Percentiles rank a stretch among this genome's conserved stretches.
Conservation (phyloP, 2,329 filamentous ascomycete species). For the Allantophomopsis lycopodina region DNA sequence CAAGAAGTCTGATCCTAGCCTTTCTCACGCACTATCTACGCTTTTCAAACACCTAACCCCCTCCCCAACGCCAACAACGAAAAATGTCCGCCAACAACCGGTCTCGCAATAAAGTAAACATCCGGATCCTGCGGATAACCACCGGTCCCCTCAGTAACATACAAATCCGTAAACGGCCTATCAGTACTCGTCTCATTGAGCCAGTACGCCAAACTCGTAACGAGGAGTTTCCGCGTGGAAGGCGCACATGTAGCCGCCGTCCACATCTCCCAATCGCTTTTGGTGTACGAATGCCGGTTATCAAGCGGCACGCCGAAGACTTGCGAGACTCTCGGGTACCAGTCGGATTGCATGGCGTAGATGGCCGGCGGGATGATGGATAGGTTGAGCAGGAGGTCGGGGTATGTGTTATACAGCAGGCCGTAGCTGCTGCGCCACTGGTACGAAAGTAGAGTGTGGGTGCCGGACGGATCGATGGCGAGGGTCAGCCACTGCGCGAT, state of each 20-base stretch:
- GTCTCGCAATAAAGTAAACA: too few species aligned
- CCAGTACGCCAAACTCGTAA: constrained; percentile 52
- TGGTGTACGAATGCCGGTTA: constrained; percentile 56
- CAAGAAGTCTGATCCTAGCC: too few species aligned
- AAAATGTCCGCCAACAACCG: too few species aligned
- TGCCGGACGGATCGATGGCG: constrained; percentile 55
- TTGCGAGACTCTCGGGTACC: constrained; percentile 51
- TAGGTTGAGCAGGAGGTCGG: constrained; percentile 55
- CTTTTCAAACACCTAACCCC: too few species aligned
- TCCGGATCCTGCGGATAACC: too few species aligned
- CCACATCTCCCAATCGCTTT: constrained; percentile 65
- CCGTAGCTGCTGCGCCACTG: constrained; percentile 76
- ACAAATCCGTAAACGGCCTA: constrained; percentile 52
- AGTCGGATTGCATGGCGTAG: constrained; percentile 47
- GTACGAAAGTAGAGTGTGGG: constrained; percentile 66
- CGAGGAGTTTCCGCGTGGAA: constrained; percentile 41
- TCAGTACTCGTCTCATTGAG: constrained; percentile 53
- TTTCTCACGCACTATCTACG: too few species aligned
- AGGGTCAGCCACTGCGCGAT: constrained; percentile 59
- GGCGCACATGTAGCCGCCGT: constrained; percentile 49
- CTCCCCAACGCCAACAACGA: too few species aligned
- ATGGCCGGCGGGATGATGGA: constrained; percentile 42
- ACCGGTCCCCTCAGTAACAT: constrained; percentile 30
- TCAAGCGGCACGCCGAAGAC: constrained; percentile 60
- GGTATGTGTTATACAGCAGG: constrained; percentile 67